phyloP scores from a whole-genome alignment of 2,329 filamentous ascomycete species.

The Trichoderma aggressivum region DNA sequence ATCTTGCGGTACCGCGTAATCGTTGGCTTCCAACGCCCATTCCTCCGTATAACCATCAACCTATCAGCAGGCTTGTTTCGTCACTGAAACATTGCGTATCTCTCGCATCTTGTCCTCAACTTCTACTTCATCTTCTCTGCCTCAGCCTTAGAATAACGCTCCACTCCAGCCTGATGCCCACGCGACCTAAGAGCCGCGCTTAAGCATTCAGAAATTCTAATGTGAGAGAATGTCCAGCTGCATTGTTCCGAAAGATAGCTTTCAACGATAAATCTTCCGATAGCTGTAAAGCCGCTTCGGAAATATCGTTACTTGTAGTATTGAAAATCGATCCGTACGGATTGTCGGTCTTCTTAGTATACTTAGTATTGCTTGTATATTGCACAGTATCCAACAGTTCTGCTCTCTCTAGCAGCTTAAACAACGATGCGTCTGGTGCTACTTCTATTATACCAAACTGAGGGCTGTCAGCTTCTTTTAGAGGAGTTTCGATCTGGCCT shows the following conservation, averaged over 20 bases:
- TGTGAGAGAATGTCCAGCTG: not conserved
- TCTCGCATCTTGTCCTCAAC: not conserved
- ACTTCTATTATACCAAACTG: not conserved
- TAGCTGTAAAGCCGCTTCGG: not conserved
- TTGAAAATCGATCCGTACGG: too few species aligned
- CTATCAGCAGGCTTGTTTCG: accelerated
- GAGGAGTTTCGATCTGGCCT: not conserved
- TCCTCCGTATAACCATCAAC: accelerated
- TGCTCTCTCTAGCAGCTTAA: not conserved
- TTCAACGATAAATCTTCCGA: not conserved
- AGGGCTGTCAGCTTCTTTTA: not conserved
- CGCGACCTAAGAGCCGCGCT: not conserved
- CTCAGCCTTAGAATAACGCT: not conserved
- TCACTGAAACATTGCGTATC: too few species aligned
- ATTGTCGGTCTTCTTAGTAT: too few species aligned
- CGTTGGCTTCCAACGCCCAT: too few species aligned
- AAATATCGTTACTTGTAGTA: too few species aligned
- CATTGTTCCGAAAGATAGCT: not conserved
- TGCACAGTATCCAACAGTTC: not conserved
- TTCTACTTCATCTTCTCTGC: not conserved
- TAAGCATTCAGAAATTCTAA: not conserved
- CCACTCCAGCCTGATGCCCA: not conserved
- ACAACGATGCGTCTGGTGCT: not conserved
- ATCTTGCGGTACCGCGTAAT: not conserved
- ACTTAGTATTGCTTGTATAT: not conserved